A percentile compares a stretch with the other conserved stretches of the same genome.
Conservation (phyloP, 352 stramenopile species). For the Phytophthora pistaciae region DNA sequence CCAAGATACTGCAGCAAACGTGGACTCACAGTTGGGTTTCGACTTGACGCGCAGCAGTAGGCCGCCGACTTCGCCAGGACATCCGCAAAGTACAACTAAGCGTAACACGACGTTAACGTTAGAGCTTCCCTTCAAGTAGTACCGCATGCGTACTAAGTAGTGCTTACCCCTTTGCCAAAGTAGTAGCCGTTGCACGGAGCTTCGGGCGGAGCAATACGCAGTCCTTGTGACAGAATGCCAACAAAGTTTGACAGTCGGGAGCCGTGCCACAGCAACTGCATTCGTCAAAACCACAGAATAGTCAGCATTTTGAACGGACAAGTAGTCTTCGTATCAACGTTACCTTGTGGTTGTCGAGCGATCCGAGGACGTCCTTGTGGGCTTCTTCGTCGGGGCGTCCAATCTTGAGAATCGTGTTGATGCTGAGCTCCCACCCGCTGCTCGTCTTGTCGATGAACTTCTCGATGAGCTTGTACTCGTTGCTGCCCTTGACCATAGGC, state of each 20-base stretch:
- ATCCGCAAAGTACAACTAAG: conserved; percentile 79
- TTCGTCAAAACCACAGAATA: neutral
- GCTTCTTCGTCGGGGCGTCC: conserved; percentile 51
- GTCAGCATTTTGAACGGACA: conserved; percentile 1
- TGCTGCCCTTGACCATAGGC: conserved; percentile 35
- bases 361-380: conserved; percentile 44
- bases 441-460: conserved; percentile 70
- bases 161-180: conserved; percentile 71
- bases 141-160: neutral
- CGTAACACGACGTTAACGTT: neutral
- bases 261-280: conserved; percentile 68
- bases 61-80: conserved; percentile 54
- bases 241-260: conserved; percentile 69
- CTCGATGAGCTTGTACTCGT: conserved; percentile 68
- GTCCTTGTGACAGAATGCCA: conserved; percentile 72
- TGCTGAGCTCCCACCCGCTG: conserved; percentile 48
- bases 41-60: conserved; percentile 59
- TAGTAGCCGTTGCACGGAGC: conserved; percentile 65
- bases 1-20: neutral
- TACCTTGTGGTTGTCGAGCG: conserved; percentile 69
- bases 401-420: conserved; percentile 68
- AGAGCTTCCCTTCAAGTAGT: neutral
- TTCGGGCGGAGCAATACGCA: conserved; percentile 77
- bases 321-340: neutral
- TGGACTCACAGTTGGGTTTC: conserved; percentile 33